phyloP scores from a whole-genome alignment of 495 filamentous ascomycete species.

The Podospora anserina region DNA sequence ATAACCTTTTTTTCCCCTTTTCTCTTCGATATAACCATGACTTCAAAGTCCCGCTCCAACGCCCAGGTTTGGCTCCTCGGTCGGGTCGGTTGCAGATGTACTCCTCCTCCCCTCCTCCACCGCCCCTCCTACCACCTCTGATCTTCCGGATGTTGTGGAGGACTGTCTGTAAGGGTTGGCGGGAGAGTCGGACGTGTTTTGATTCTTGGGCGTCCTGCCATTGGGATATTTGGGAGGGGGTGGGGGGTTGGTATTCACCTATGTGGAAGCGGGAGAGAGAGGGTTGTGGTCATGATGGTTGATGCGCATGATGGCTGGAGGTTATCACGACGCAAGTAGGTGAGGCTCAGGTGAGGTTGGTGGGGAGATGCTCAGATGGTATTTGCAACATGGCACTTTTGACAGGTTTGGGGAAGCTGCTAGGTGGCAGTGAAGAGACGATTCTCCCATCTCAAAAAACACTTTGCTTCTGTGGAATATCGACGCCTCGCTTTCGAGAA shows the following conservation, averaged over 20 bases:
- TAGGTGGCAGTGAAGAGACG: not conserved
- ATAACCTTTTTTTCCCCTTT: too few relatives aligned
- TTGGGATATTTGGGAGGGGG: not conserved
- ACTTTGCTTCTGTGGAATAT: not conserved
- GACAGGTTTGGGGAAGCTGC: not conserved
- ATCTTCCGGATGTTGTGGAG: too few relatives aligned
- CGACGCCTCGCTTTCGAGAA: not conserved
- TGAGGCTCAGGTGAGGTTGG: not conserved
- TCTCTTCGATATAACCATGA: too few relatives aligned
- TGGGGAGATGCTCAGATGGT: not conserved
- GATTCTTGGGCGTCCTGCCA: not conserved
- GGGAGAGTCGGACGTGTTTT: too few relatives aligned
- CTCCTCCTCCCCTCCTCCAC: too few relatives aligned
- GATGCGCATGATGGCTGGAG: not conserved
- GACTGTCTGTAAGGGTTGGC: too few relatives aligned
- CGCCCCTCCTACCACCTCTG: too few relatives aligned
- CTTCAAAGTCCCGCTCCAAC: too few relatives aligned
- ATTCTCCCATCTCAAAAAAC: too few relatives aligned
- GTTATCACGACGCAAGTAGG: not conserved
- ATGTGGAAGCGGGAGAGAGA: not conserved
- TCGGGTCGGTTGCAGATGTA: too few relatives aligned
- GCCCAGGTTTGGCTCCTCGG: too few relatives aligned
- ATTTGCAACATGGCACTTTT: not conserved
- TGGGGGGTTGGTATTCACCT: not conserved
- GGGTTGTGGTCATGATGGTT: not conserved